phyloP scores from a whole-genome alignment of 495 filamentous ascomycete species.

The Aspergillus olivimuriae region DNA sequence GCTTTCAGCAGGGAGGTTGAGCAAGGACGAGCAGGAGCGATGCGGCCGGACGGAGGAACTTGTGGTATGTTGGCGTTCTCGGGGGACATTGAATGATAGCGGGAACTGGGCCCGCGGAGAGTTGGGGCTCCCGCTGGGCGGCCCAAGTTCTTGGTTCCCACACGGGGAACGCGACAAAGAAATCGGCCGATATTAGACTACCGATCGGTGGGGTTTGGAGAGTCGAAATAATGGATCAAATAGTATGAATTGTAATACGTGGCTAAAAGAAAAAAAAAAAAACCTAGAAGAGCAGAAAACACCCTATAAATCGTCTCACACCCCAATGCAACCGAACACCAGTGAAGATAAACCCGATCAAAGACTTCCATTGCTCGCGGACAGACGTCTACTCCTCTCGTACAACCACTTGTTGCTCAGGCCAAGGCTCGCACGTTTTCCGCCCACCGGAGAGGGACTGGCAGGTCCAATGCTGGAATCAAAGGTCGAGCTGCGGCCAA shows the following conservation, averaged over 20 bases:
- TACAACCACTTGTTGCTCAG: slow-evolving; percentile 92
- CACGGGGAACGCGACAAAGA: neutral
- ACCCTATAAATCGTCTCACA: neutral
- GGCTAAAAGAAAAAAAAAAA: neutral
- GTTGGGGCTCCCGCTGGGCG: slow-evolving; percentile 6
- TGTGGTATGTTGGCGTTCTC: slow-evolving; percentile 18
- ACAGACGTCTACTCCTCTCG: slow-evolving; percentile 54
- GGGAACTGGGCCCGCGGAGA: slow-evolving; percentile 13
- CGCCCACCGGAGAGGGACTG: slow-evolving; percentile 30
- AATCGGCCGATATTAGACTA: too few species aligned
- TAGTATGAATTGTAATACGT: neutral
- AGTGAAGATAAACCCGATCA: slow-evolving; percentile 11
- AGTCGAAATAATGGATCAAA: too few species aligned
- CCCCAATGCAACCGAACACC: neutral
- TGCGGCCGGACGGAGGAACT: slow-evolving; percentile 6
- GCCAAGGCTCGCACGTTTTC: slow-evolving; percentile 62
- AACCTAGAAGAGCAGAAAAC: too few species aligned
- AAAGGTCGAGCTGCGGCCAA: slow-evolving; percentile 42
- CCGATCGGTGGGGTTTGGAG: too few species aligned
- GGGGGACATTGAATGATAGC: slow-evolving; percentile 7
- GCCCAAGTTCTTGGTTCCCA: neutral
- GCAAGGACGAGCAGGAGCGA: neutral
- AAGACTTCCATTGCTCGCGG: slow-evolving; percentile 35
- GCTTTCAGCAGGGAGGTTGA: neutral
- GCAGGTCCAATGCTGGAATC: slow-evolving; percentile 25